These are phyloP conservation scores for Fusarium redolens DNA, from an alignment of 2,329 filamentous ascomycete species.

Conservation along the genomic window DNA sequence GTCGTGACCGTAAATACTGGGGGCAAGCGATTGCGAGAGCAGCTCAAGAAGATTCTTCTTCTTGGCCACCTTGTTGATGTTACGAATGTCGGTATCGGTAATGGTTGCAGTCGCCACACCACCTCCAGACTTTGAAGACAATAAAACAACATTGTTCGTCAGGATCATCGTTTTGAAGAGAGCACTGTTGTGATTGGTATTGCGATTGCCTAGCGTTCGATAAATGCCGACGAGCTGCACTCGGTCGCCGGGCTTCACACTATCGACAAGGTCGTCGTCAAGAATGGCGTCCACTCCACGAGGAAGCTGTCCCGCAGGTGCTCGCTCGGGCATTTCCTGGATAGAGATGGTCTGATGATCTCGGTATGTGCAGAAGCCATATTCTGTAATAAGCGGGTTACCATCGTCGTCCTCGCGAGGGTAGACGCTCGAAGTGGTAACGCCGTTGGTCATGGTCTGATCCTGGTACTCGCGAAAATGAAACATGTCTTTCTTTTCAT, in stretches of 20 bases:
- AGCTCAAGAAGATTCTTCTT: conserved; percentile 94
- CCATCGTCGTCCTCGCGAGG: conserved; percentile 93
- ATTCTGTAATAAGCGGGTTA: conserved; percentile 93
- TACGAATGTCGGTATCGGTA: conserved; percentile 96
- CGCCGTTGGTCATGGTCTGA: conserved; percentile 95
- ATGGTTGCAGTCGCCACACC: conserved; percentile 92
- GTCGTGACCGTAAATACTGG: conserved; percentile 96
- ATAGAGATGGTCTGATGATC: conserved; percentile 99
- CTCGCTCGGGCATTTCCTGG: conserved; percentile 98
- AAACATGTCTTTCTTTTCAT: conserved; percentile 86
- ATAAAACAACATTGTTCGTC: conserved; percentile 92
- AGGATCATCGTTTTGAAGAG: conserved; percentile 95
- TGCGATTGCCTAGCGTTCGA: conserved; percentile 92
- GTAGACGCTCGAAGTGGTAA: conserved; percentile 91
- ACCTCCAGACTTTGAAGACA: conserved; percentile 95
- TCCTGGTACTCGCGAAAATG: conserved; percentile 92
- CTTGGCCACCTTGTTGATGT: conserved; percentile 98
- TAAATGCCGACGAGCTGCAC: conserved; percentile 98
- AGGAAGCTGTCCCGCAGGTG: conserved; percentile 93
- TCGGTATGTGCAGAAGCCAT: conserved; percentile 93
- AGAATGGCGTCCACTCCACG: conserved; percentile 96
- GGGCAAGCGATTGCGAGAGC: conserved; percentile 91
- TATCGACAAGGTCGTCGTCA: conserved; percentile 95
- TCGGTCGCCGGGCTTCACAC: conserved; percentile 93
- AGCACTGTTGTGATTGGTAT: conserved; percentile 88